Conservation (phyloP, 2,329 filamentous ascomycete genomes). For the Decorospora gaudefroyi region DNA sequence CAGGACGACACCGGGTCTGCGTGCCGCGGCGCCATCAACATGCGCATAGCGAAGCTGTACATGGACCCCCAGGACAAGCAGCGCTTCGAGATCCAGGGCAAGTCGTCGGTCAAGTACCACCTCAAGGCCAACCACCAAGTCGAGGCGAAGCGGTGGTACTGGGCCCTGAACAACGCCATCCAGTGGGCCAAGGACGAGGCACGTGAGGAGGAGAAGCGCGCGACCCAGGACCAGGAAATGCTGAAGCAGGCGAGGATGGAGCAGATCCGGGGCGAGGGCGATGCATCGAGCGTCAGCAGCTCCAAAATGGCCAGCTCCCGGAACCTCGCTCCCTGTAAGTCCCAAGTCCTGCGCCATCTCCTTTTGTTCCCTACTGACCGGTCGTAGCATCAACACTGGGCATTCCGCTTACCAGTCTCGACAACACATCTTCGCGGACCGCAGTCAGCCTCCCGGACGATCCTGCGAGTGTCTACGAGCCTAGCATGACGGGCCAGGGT, state of each 20-base stretch:
- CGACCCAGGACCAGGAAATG: slow-evolving; percentile 73
- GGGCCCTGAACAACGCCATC: slow-evolving; percentile 97
- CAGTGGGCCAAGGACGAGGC: slow-evolving; percentile 98
- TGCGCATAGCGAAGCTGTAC: slow-evolving; percentile 90
- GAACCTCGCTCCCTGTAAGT: slow-evolving; percentile 39
- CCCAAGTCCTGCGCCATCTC: background rate
- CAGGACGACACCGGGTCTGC: slow-evolving; percentile 96
- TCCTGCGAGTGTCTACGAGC: slow-evolving; percentile 61
- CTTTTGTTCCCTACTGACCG: no score
- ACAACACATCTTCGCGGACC: slow-evolving; percentile 39
- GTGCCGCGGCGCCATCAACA: slow-evolving; percentile 97
- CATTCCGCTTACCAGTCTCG: slow-evolving; percentile 52
- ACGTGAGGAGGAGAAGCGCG: slow-evolving; percentile 81
- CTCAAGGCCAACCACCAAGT: slow-evolving; percentile 98
- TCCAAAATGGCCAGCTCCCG: slow-evolving; percentile 37
- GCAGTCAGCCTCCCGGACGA: slow-evolving; percentile 60
- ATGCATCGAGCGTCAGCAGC: slow-evolving; percentile 47
- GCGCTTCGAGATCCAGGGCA: slow-evolving; percentile 95
- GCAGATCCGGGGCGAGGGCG: slow-evolving; percentile 57
- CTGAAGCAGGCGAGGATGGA: slow-evolving; percentile 77
- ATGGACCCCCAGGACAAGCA: slow-evolving; percentile 98
- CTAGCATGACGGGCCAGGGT: slow-evolving; percentile 60
- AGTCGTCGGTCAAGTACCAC: slow-evolving; percentile 98
- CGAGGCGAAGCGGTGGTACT: slow-evolving; percentile 98
- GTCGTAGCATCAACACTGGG: slow-evolving; percentile 52